Evolutionary conservation across 192 early-diverging fungal species (phyloP).

Genomic region (Haplosporangium gracile): DNA sequence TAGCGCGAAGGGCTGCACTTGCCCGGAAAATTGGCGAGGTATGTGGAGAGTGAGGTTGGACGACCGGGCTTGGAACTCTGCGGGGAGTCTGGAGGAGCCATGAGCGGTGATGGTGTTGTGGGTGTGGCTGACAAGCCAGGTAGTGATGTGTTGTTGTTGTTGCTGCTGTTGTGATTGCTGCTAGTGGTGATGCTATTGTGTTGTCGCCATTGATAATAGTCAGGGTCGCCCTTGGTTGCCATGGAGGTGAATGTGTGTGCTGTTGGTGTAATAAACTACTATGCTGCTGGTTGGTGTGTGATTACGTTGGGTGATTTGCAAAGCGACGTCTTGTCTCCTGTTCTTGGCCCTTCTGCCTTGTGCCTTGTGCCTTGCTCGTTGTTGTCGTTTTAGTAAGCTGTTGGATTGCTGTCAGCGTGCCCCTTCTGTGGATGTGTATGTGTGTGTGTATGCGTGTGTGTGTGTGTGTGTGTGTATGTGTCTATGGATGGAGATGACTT

Average conservation of each 20-base stretch:
- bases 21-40: conserved; percentile 33
- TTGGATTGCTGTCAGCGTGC: no score
- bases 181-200: not conserved
- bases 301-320: not conserved
- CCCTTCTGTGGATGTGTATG: no score
- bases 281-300: not conserved
- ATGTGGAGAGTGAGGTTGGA: conserved; percentile 31
- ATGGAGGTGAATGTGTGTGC: not conserved
- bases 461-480: no score
- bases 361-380: no score
- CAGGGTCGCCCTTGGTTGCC: conserved; percentile 6
- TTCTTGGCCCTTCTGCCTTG: no score
- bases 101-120: conserved; percentile 6
- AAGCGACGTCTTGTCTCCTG: no score
- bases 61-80: conserved; percentile 16
- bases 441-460: no score
- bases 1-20: conserved; percentile 49
- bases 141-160: not conserved
- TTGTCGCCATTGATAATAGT: conserved; percentile 24
- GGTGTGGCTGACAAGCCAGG: not conserved
- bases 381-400: no score
- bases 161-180: conserved; percentile 5
- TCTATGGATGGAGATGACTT: no score
- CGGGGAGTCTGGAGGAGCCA: conserved; percentile 17
- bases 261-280: not conserved